Base-by-base conservation (phyloP, 169 alveolate genomes). In the Plasmodium adleri region DNA sequence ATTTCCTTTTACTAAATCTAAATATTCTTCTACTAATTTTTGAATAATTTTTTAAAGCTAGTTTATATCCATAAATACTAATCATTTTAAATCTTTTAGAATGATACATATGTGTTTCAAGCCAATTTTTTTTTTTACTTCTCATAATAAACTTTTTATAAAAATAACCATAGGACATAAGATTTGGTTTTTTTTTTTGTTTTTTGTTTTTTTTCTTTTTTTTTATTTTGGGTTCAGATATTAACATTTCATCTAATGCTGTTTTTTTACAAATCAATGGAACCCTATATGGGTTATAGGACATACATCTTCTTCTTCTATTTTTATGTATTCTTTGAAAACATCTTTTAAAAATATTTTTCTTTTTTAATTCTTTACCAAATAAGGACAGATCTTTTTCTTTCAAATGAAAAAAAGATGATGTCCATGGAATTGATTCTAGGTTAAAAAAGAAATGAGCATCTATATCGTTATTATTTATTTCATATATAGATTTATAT, bases 221-320 rank as follows among this genome's bases (percentile, higher is more conserved):
- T 39, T 76, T 92, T 45, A 95, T 93, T 60, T 92, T 94, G 8
- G 97, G 95, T 50, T 88, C 91, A 56, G 93, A 87, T 80, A 88
- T 92, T 60, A 93, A 70, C 93, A 93, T 95, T 93, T 95, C 97
- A 13, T 78, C 85, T 56, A 74, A 91, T 56, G 91, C 64, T 50
- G 71, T 92, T 43, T 86, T 74, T 64, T 98, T 71, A 49, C 96
- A 94, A 49, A 96, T 70, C 26, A 93, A 63, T 5, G 99, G 99
- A 3, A 98, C 97, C 58, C 99, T 76, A 74, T 96, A 96, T 22
- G 98, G 96, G 74, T 97, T 98, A 93, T 96, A 98, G 12, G 99
- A 97, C 99, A 97, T 98, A 49, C 98, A 98, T 54, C 99, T 89
- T 71, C 99, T 91, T 71, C 99, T 89, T 92, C 96, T 85, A 58